Evolutionary conservation across 2,329 filamentous ascomycete species (phyloP).

Genomic region (Aspergillus ochraceoroseus): DNA sequence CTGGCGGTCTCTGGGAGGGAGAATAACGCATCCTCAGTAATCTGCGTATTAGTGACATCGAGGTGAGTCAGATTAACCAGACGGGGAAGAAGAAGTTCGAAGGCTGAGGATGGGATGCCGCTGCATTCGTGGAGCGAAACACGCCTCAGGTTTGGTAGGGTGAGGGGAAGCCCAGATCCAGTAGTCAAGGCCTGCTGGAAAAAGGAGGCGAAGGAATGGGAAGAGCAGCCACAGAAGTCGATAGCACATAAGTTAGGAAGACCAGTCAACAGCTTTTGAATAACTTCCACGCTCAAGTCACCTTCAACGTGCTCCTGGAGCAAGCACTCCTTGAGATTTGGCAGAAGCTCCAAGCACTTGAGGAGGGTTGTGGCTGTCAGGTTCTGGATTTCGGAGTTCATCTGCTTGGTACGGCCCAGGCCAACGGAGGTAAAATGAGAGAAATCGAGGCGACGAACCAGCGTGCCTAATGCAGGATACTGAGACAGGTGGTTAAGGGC

Average conservation of each 20-base stretch:
- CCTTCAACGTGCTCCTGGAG: conserved; percentile 76
- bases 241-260: conserved; percentile 61
- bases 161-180: conserved; percentile 47
- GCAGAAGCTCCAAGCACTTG: conserved; percentile 65
- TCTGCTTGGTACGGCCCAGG: conserved; percentile 67
- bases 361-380: conserved; percentile 68
- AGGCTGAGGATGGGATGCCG: conserved; percentile 61
- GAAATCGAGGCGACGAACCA: conserved; percentile 75
- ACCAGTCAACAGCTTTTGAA: conserved; percentile 65
- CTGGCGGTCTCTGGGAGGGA: conserved; percentile 66
- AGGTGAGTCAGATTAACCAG: conserved; percentile 67
- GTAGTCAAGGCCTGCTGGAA: conserved; percentile 55
- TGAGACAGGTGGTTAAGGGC: conserved; percentile 64
- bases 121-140: conserved; percentile 75
- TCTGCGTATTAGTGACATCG: conserved; percentile 71
- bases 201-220: conserved; percentile 59
- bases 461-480: conserved; percentile 65
- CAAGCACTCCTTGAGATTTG: conserved; percentile 70
- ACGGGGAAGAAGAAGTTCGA: conserved; percentile 67
- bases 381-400: conserved; percentile 70
- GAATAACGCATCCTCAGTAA: conserved; percentile 65
- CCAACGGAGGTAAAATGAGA: conserved; percentile 79
- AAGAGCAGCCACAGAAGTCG: conserved; percentile 74
- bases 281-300: conserved; percentile 63
- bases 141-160: conserved; percentile 57